Conservation (phyloP, 345 rosid genomes). For the Eucalyptus brandiana region DNA sequence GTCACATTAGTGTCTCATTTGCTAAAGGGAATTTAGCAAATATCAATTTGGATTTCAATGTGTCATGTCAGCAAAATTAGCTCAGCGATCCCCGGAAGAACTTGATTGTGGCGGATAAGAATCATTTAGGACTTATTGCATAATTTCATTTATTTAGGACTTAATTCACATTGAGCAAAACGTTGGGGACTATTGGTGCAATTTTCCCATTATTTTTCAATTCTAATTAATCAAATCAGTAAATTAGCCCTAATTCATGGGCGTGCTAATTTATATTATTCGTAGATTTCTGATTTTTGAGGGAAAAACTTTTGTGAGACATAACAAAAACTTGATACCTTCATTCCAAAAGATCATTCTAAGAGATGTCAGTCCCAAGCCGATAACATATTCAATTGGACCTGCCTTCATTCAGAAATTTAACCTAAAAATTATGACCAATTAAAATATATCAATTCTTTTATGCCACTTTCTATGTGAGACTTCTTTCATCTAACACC, state of each 20-base stretch:
- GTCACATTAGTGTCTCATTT: neutral
- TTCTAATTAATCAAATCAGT: neutral
- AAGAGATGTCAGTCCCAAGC: neutral
- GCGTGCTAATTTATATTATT: neutral
- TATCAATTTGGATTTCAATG: neutral
- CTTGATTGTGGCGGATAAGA: neutral
- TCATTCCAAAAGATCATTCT: neutral
- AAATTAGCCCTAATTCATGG: neutral
- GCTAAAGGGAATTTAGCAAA: neutral
- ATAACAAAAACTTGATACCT: neutral
- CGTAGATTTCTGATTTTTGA: neutral
- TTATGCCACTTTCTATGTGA: neutral
- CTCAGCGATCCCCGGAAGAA: neutral
- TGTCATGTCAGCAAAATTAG: neutral
- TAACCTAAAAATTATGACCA: neutral
- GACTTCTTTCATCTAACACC: neutral
- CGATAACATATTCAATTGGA: neutral
- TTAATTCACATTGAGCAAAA: neutral
- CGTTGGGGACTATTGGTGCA: neutral
- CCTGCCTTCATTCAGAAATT: fast-evolving
- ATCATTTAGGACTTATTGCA: neutral
- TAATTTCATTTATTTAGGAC: neutral
- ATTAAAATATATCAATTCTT: neutral
- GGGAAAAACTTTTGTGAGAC: neutral
- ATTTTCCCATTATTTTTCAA: neutral